Evolutionary conservation across 2,329 filamentous ascomycete species (phyloP), one percentile per base, ranked within the genome.

Genomic region (Endothia cerciana): DNA sequence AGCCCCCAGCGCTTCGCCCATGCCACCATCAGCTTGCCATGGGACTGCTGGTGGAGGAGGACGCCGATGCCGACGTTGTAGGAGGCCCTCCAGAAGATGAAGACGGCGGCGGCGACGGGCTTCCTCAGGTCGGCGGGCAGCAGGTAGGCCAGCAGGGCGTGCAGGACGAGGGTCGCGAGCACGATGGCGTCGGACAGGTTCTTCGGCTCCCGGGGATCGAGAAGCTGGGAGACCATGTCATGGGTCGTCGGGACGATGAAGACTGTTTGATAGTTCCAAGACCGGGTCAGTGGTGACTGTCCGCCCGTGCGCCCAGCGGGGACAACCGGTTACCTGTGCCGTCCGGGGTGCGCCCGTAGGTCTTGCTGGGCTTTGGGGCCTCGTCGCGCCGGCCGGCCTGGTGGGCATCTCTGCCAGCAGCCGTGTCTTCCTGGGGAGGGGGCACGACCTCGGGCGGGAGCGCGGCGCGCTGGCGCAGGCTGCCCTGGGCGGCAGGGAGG

Each of bases 151-250:
- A 89, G 82, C 61, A 91, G 77, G 71, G 97, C 89, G 74, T 97
- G 91, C 62, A 87, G 79, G 64, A 83, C 90, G 59, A 99, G 84
- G 67, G 97, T 90, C 57, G 84, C 84, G 65, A 99, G 84, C 70
- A 99, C 93, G 66, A 91, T 75, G 65, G 88, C 80, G 78, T 99
- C 95, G 68, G 93, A 95, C 47, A 96, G 77, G 76, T 98, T 98
- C 83, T 99, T 99, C 62, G 95, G 93, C 76, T 98, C 91, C 71
- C 91, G 91, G 61, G 95, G 95, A 73, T 96, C 95, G 72, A 99
- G 88, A 64, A 99, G 86, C 80, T 98, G 95, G 61, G 94, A 97
- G 72, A 99, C 94, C 95, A 99, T 98, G 80, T 99, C 95, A 83
- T 97, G 93, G 65, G 95, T 99, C 69, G 93, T 90, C 58, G 95